Evolutionary conservation across 306 rosid genomes (phyloP).

Genomic region (Cicer yamashitae): DNA sequence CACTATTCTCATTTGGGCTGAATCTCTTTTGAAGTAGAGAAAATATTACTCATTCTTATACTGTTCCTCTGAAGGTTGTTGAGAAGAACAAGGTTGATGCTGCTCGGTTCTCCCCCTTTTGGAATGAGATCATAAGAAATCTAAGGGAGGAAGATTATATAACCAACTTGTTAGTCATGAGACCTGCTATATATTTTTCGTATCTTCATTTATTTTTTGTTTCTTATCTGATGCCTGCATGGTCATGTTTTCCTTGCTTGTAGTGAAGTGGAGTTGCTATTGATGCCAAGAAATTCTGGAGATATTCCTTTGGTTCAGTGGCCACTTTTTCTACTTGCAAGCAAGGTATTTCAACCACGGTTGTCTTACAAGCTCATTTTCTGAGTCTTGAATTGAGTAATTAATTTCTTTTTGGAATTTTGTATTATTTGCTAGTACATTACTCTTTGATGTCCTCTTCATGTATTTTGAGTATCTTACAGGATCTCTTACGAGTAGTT

Average conservation of each 20-base stretch:
- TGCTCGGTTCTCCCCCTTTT: slow-evolving; percentile 83
- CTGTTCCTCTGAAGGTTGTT: slow-evolving; percentile 54
- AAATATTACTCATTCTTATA: slow-evolving; percentile 33
- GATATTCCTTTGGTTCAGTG: slow-evolving; percentile 84
- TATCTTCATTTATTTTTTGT: neutral
- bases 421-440: neutral
- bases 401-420: neutral
- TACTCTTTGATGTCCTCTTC: no score
- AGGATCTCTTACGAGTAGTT: neutral
- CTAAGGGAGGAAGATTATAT: slow-evolving; percentile 96
- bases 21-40: slow-evolving; percentile 28
- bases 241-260: slow-evolving; percentile 20
- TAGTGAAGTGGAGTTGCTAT: slow-evolving; percentile 90
- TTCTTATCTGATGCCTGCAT: slow-evolving; percentile 1
- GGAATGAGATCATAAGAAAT: slow-evolving; percentile 87
- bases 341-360: slow-evolving; percentile 68
- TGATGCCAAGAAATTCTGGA: slow-evolving; percentile 82
- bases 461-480: no score
- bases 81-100: slow-evolving; percentile 80
- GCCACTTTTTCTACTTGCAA: slow-evolving; percentile 98
- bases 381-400: neutral
- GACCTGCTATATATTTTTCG: slow-evolving; percentile 8
- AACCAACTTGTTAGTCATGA: slow-evolving; percentile 75
- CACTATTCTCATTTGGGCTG: neutral
- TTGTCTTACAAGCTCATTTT: slow-evolving; percentile 19